A percentile compares a stretch with the other conserved stretches of the same genome.
Conservation (phyloP, 73 alveolate species). For the Paramecium sexaurelia region DNA sequence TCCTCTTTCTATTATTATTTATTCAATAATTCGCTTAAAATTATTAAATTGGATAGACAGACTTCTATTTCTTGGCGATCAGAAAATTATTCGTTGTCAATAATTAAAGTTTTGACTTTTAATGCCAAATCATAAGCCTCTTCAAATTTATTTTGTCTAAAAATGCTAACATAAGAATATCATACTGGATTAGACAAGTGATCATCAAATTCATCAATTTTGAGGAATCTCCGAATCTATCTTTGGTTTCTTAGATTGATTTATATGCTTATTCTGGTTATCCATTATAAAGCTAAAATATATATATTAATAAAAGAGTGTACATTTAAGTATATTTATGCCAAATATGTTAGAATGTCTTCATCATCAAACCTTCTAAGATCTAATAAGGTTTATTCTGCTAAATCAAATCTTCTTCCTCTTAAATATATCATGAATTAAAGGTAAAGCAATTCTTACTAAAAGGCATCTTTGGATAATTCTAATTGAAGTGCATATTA, state of each 20-base stretch:
- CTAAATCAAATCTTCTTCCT: slow-evolving; percentile 56
- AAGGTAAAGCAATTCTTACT: not conserved
- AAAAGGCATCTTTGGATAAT: not conserved
- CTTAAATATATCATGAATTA: not conserved
- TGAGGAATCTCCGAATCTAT: slow-evolving; percentile 35
- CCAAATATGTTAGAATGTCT: slow-evolving; percentile 27
- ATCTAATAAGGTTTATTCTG: slow-evolving; percentile 6
- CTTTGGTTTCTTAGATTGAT: slow-evolving; percentile 34
- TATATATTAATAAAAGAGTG: not conserved
- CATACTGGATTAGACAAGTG: slow-evolving; percentile 30
- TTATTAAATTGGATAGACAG: not conserved
- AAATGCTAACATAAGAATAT: not conserved
- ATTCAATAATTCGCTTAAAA: not conserved
- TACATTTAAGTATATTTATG: slow-evolving; percentile 22
- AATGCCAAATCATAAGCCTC: slow-evolving; percentile 27
- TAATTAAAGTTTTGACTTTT: not conserved
- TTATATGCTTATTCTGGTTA: slow-evolving; percentile 46
- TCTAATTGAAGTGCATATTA: slow-evolving; percentile 25
- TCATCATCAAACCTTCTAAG: slow-evolving; percentile 35
- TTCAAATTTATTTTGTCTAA: slow-evolving; percentile 23
- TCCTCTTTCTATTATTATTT: slow-evolving; percentile 9
- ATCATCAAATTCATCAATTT: slow-evolving; percentile 40
- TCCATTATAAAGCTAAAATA: not conserved
- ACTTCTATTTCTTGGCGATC: slow-evolving; percentile 36
- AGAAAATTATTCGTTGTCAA: slow-evolving; percentile 30